These are phyloP conservation scores for Cystobasidium sp. DNA, from an alignment of 1,284 basidiomycete species.

Conservation along the genomic window DNA sequence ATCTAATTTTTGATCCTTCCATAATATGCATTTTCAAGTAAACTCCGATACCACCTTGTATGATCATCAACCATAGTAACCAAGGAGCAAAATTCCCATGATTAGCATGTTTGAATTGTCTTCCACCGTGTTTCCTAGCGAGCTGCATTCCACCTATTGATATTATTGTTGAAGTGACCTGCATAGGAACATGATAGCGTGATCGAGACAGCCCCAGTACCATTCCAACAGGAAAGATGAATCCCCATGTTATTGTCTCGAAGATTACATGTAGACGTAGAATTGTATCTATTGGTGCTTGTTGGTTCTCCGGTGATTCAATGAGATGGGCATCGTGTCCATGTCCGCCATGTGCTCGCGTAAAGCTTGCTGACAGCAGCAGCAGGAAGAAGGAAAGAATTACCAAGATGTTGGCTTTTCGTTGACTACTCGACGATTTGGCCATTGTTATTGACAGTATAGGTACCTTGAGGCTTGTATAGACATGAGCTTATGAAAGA, in stretches of 20 bases:
- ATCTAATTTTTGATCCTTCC: slow-evolving; percentile 70
- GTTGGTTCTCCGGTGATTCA: slow-evolving; percentile 2
- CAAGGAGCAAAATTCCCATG: slow-evolving; percentile 48
- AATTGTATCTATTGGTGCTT: slow-evolving; percentile 41
- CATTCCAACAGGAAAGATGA: slow-evolving; percentile 52
- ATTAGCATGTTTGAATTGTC: slow-evolving; percentile 50
- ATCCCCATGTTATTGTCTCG: slow-evolving; percentile 49
- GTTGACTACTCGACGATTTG: too few relatives aligned
- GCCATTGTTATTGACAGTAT: too few relatives aligned
- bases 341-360: slow-evolving; percentile 17
- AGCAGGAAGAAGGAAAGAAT: slow-evolving; percentile 4
- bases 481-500: too few relatives aligned
- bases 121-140: slow-evolving; percentile 49
- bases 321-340: slow-evolving; percentile 1
- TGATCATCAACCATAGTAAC: slow-evolving; percentile 48
- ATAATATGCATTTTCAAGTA: slow-evolving; percentile 93
- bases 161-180: slow-evolving; percentile 46
- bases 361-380: slow-evolving; percentile 8
- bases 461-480: too few relatives aligned
- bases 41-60: slow-evolving; percentile 74
- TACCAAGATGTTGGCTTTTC: too few relatives aligned
- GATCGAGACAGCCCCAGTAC: slow-evolving; percentile 50
- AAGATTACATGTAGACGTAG: slow-evolving; percentile 49
- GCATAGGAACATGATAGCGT: slow-evolving; percentile 49
- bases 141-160: slow-evolving; percentile 46